phyloP scores from a whole-genome alignment of 176 grass and related monocot species.

The Thalia dealbata region DNA sequence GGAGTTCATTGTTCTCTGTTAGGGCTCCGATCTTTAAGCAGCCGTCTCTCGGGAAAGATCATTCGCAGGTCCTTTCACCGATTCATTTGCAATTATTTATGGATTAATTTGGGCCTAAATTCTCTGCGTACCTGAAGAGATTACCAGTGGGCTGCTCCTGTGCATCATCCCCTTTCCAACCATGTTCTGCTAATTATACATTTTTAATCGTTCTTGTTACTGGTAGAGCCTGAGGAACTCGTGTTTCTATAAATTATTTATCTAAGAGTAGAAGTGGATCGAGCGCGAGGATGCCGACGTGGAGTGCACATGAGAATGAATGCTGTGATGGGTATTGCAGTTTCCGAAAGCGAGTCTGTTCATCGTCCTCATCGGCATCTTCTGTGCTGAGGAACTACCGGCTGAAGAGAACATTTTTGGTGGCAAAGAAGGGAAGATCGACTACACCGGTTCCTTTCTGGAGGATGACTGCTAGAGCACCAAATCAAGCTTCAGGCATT shows the following conservation, averaged over 20 bases:
- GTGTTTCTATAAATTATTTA: background rate
- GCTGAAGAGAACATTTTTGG: conserved; percentile 31
- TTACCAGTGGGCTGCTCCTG: too few relatives aligned
- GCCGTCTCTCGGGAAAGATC: background rate
- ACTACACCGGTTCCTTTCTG: conserved; percentile 5
- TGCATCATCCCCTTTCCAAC: background rate
- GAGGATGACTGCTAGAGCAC: conserved; percentile 17
- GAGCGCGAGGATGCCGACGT: conserved; percentile 31
- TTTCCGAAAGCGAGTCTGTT: conserved; percentile 29
- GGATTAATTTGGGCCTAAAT: too few relatives aligned
- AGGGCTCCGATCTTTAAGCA: too few relatives aligned
- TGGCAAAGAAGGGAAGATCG: conserved; percentile 23
- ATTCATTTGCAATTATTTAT: background rate
- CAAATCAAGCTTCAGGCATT: conserved; percentile 20
- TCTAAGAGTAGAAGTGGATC: background rate
- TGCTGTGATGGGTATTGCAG: background rate
- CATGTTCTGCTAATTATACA: too few relatives aligned
- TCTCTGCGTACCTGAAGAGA: background rate
- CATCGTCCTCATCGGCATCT: conserved; percentile 38
- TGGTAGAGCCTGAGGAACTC: background rate
- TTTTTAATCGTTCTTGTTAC: background rate
- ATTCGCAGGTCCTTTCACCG: background rate
- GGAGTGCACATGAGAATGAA: conserved; percentile 10
- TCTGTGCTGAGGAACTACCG: conserved; percentile 29
- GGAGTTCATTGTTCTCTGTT: too few relatives aligned